Conservation (phyloP, 2,329 filamentous ascomycete species). For the Penicillium sp. region DNA sequence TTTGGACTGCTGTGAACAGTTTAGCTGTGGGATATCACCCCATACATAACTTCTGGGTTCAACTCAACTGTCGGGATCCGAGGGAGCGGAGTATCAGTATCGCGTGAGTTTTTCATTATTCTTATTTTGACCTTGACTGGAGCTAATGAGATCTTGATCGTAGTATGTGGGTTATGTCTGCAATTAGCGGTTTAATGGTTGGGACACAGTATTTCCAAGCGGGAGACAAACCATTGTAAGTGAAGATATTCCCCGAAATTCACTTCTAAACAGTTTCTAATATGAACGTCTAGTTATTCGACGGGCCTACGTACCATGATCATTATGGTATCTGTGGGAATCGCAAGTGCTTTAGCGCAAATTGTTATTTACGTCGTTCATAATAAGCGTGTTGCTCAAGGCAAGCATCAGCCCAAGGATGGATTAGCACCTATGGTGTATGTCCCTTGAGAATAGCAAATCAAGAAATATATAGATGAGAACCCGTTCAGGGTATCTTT, state of each 20-base stretch:
- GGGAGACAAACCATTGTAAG: background rate
- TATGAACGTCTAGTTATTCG: background rate
- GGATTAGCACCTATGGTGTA: background rate
- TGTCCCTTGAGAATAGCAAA: background rate
- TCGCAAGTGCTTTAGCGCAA: background rate
- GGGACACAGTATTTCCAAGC: background rate
- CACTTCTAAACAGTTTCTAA: background rate
- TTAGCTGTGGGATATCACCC: background rate
- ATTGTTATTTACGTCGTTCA: background rate
- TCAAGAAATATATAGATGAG: background rate
- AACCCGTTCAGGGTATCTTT: background rate
- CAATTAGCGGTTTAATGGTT: background rate
- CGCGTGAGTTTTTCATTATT: background rate
- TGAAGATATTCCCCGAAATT: background rate
- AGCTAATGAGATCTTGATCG: background rate
- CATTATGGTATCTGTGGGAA: background rate
- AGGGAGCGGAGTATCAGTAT: background rate
- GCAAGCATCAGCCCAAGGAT: background rate
- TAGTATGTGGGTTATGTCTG: conserved; percentile 1
- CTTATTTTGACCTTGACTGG: background rate
- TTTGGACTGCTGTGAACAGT: background rate
- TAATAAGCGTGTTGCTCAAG: background rate
- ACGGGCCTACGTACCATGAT: conserved; percentile 1
- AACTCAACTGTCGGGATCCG: background rate
- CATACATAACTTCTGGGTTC: background rate